These are phyloP conservation scores for Tuber microsphaerosporum DNA, from an alignment of 495 filamentous ascomycete species.

Conservation along the genomic window DNA sequence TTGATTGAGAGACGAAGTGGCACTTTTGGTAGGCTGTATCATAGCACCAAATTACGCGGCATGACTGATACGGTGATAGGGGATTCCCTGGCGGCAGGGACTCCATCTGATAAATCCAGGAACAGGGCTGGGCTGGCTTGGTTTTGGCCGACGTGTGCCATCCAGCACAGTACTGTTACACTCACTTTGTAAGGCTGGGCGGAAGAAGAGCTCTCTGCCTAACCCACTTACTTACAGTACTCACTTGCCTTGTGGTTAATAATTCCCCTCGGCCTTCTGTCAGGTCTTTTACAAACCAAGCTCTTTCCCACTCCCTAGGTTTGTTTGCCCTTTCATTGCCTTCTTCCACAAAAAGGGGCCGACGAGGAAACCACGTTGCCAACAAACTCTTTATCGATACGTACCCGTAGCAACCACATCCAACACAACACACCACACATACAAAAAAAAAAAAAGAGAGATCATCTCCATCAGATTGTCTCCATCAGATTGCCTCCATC, in stretches of 20 bases:
- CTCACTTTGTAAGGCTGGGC: neutral
- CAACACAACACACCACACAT: neutral
- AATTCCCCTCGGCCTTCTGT: neutral
- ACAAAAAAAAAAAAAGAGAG: slow-evolving; percentile 1
- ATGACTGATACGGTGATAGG: neutral
- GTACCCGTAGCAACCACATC: neutral
- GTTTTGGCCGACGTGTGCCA: neutral
- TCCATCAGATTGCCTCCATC: slow-evolving; percentile 12
- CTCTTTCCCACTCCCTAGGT: neutral
- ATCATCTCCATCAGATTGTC: too few relatives aligned
- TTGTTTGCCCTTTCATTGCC: neutral
- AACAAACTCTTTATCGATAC: neutral
- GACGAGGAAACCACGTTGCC: neutral
- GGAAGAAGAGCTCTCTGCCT: neutral
- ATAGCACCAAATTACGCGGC: neutral
- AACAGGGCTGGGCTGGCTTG: neutral
- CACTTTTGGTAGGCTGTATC: neutral
- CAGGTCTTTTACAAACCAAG: neutral
- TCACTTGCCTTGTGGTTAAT: neutral
- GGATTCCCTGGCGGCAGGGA: neutral
- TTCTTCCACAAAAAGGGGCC: neutral
- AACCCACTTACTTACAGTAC: neutral
- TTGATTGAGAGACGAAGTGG: neutral
- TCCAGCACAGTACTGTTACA: neutral
- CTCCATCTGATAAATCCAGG: neutral